Percentiles rank a stretch among this genome's conserved stretches.
These are phyloP conservation scores for Phytophthora lateralis DNA, from an alignment of 352 stramenopile species.

Conservation along the genomic window DNA sequence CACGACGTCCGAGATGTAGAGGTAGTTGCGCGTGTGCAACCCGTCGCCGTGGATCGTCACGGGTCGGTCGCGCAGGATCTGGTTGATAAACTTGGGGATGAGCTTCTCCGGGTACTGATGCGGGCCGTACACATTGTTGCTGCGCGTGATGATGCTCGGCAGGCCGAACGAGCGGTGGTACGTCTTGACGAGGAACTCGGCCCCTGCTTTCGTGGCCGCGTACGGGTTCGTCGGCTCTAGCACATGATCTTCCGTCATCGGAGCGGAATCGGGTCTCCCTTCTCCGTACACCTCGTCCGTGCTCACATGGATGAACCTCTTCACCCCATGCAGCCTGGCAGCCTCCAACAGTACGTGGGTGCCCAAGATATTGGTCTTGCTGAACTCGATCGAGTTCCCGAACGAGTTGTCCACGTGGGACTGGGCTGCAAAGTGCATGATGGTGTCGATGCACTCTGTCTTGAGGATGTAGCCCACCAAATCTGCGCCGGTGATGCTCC, in stretches of 20 bases:
- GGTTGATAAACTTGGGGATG: conserved; percentile 98
- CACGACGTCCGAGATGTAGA: conserved; percentile 98
- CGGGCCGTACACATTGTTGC: conserved; percentile 99
- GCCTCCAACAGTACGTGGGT: conserved; percentile 98
- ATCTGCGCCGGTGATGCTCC: conserved; percentile 94
- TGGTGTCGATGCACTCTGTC: conserved; percentile 96
- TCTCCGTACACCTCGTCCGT: conserved; percentile 99
- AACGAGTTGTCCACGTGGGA: conserved; percentile 99
- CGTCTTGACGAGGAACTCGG: conserved; percentile 98
- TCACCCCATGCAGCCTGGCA: conserved; percentile 91
- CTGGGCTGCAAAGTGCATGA: conserved; percentile 99
- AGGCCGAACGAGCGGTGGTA: conserved; percentile 94
- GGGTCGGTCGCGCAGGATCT: conserved; percentile 88
- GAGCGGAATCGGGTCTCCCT: conserved; percentile 85
- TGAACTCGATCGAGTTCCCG: conserved; percentile 98
- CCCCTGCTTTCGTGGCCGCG: conserved; percentile 97
- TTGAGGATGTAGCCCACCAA: conserved; percentile 95
- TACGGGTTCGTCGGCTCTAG: conserved; percentile 98
- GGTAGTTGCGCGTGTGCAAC: conserved; percentile 95
- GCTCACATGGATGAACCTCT: conserved; percentile 97
- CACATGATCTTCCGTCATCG: conserved; percentile 96
- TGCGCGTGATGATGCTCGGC: conserved; percentile 97
- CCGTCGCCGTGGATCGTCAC: conserved; percentile 97
- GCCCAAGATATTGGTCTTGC: conserved; percentile 97
- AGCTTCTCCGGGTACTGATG: conserved; percentile 99